phyloP scores from a whole-genome alignment of 306 rosid species.

The Mimosa pudica region DNA sequence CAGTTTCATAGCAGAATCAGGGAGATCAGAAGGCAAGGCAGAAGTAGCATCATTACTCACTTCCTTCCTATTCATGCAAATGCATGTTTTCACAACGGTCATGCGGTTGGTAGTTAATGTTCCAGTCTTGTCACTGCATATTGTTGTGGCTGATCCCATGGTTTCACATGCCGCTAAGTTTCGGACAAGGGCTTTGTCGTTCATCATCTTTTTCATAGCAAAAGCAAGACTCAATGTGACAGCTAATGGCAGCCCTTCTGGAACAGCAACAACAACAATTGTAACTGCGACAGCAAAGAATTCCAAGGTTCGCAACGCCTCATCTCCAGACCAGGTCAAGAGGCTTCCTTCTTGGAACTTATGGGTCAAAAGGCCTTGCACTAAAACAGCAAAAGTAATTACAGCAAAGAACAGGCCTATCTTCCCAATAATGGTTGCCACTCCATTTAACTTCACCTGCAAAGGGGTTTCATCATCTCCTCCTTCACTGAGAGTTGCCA shows the following conservation, averaged over 20 bases:
- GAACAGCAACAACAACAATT: slow-evolving; percentile 96
- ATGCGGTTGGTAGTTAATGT: slow-evolving; percentile 92
- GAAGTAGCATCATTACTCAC: slow-evolving; percentile 51
- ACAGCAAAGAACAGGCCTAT: slow-evolving; percentile 86
- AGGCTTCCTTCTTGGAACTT: slow-evolving; percentile 65
- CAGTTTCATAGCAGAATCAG: slow-evolving; percentile 58
- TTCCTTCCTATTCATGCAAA: slow-evolving; percentile 72
- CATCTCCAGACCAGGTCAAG: slow-evolving; percentile 83
- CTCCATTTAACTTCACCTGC: slow-evolving; percentile 95
- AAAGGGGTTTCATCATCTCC: slow-evolving; percentile 98
- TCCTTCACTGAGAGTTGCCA: slow-evolving; percentile 95
- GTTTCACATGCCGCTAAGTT: slow-evolving; percentile 98
- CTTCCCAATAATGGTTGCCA: slow-evolving; percentile 94
- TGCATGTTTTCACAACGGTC: slow-evolving; percentile 95
- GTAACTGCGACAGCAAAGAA: slow-evolving; percentile 92
- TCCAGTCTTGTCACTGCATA: slow-evolving; percentile 96
- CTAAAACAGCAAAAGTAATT: slow-evolving; percentile 81
- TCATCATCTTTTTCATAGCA: slow-evolving; percentile 99
- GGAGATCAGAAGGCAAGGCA: slow-evolving; percentile 63
- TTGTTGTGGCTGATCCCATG: slow-evolving; percentile 96
- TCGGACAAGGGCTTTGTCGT: slow-evolving; percentile 94
- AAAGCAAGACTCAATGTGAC: slow-evolving; percentile 97
- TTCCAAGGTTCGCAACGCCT: slow-evolving; percentile 73
- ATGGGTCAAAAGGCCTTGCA: slow-evolving; percentile 67
- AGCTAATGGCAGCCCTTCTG: slow-evolving; percentile 94